Base-by-base conservation (phyloP, 2,329 filamentous ascomycete genomes). In the Talaromyces sp. region DNA sequence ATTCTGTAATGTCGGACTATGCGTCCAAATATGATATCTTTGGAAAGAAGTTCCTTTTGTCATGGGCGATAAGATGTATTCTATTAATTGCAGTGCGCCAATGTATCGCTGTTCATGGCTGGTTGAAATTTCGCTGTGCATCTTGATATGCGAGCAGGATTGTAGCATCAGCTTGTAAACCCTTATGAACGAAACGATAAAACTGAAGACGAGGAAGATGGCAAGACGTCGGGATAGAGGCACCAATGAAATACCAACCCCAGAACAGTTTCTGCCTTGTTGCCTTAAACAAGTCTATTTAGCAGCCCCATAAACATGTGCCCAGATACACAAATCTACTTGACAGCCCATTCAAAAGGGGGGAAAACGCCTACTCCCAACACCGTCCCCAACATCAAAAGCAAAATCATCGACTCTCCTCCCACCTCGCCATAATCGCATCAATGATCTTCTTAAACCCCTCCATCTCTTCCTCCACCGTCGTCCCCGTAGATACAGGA, bases 391-490 rank as follows among this genome's bases (percentile, higher is more conserved):
- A 13, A 4, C 35, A 37, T 37, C 35, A 37, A 37, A 37, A 37
- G 35, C 9, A 13, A 37, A 33, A 45, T 52, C 45, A 65, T 47
- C 37, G 59, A 19, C 43, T 47, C 22, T 7, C 65, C 24, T 75
- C 70, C 75, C 73, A 77, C 70, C 86, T 82, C 50, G 80, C 79
- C 73, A 88, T 80, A 14, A 93, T 85, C 56, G 90, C 86, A 65
- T 90, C 85, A 37, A 93, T 87, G 47, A 96, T 87, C 68, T 84
- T 85, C 72, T 86, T 87, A 71, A 97, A 89, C 0, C 90, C 92
- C 73, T 94, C 92, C 88, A 97, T 93, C 80, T 98, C 94, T 81
- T 98, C 95, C 74, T 97, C 93, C 7, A 94, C 87, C 0, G 88
- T 90, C 22, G 92, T 90, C 10, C 92, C 92, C 72, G 93, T 85